Evolutionary conservation across 805 yeast species (phyloP), one percentile per base, ranked within the genome.

Genomic region (Jamesozyma jinghongensis): DNA sequence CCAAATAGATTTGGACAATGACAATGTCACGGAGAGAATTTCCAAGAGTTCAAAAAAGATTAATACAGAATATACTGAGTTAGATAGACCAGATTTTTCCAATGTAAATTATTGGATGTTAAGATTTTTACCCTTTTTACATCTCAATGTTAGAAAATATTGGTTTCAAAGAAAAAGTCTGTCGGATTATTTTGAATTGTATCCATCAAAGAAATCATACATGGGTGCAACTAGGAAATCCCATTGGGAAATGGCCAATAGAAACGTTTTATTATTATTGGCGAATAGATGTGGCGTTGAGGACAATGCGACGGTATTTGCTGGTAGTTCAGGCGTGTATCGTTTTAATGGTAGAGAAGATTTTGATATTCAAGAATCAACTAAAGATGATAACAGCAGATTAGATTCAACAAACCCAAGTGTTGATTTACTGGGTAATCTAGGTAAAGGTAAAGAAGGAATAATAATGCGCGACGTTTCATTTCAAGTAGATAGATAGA

Each of bases 271-370:
- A 1, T 53, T 81, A 11, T 72, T 81, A 0, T 54, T 77, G 5
- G 76, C 86, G 50, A 86, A 87, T 56, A 66, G 97, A 46, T 65
- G 75, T 8, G 97, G 97, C 0, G 64, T 80, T n/a, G 96, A 87
- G 55, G 78, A 68, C 36, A 74, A 71, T 32, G 45, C 41, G 7
- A 59, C 26, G 10, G 71, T 77, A 1, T 59, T 77, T 46, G 85
- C 81, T 47, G 86, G 79, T 1, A 90, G 94, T 4, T 70, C 84
- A 1, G 68, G 66, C 1, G 74, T 85, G 3, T 57, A 74, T 33
- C 70, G 73, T 45, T 81, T 82, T 49, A 68, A 68, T 45, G 75
- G 75, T 0, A 46, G 46, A 3, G 53, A 54, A 0, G 41, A 50
- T 14, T n/a, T 17, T 5, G 40, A 43, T 16, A 19, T 14, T 4